Evolutionary conservation across 2,329 filamentous ascomycete species (phyloP), one percentile per base, ranked within the genome.

Genomic region (Apiospora koreana): DNA sequence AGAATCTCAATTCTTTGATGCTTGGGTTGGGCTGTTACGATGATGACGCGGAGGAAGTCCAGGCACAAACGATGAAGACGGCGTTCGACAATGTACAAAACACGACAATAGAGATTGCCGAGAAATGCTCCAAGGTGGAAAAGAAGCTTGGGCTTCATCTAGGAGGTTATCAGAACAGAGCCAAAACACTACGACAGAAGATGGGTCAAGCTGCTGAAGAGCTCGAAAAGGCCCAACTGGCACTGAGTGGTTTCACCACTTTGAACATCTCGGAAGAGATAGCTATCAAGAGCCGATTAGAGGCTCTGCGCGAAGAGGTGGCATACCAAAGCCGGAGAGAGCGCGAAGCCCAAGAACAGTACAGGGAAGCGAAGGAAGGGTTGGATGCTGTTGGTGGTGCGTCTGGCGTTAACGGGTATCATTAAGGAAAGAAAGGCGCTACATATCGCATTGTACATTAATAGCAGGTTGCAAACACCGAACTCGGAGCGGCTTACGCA

Each of bases 121-220:
- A 95, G 75, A 88, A 91, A 70, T 93, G 93, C 69, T 94, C 94
- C 78, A 97, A 95, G 81, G 85, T 97, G 1, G 95, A 98, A 82
- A 97, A 97, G 88, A 98, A 96, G 82, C 88, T 99, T n/a, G 86
- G 87, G 0, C 86, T 97, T 69, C 92, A 96, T 76, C 89, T 97
- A 2, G 95, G 95, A 31, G 96, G 96, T 18, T 99, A 99, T 82
- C 91, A 95, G 79, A 91, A 94, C 75, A 92, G 96, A 42, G 91
- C 94, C 43, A 94, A 94, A 80, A 91, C 89, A 75, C 87, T 99
- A 35, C 89, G 90, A 28, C 88, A 91, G 71, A 98, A 97, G 83
- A 93, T 97, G 72, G 81, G 83, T 23, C 93, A 94, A 74, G 93
- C 94, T 1, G 89, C 90, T 35, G 88, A 90, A 25, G 92, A 92